A percentile compares a stretch with the other conserved stretches of the same genome.
Conservation (phyloP, 805 yeast genomes). For the Suhomyces kilbournensis region DNA sequence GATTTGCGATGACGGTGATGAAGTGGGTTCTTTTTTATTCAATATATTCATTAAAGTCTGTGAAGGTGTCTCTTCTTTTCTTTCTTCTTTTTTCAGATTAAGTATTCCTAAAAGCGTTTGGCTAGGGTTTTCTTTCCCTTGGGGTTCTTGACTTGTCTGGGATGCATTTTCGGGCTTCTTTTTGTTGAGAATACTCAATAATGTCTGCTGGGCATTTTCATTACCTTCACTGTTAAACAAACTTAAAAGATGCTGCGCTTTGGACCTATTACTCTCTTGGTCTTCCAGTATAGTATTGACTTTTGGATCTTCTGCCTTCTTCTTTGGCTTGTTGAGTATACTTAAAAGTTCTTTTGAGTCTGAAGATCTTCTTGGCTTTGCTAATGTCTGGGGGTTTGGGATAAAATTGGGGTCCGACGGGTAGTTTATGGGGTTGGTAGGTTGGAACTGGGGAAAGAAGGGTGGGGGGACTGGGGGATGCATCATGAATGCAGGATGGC, state of each 20-base stretch:
- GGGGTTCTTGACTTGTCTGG: not conserved
- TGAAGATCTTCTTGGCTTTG: conserved; percentile 33
- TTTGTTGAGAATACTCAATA: conserved; percentile 7
- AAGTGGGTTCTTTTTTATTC: conserved; percentile 3
- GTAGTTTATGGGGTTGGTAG: not conserved
- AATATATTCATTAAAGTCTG: conserved; percentile 6
- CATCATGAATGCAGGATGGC: conserved; percentile 7
- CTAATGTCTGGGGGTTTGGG: conserved; percentile 39
- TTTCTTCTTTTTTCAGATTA: not conserved
- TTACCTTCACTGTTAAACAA: conserved; percentile 20
- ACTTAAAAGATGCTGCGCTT: conserved; percentile 29
- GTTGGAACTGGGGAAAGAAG: not conserved
- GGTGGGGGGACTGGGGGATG: conserved; percentile 4
- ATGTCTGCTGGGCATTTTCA: conserved; percentile 4
- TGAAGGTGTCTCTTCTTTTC: not conserved
- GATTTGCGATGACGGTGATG: not conserved
- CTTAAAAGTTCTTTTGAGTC: conserved; percentile 44
- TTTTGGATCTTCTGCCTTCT: conserved; percentile 7
- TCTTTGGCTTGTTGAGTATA: conserved; percentile 30
- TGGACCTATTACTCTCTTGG: conserved; percentile 24
- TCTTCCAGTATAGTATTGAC: conserved; percentile 5
- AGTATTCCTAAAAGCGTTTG: not conserved
- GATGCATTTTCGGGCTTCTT: conserved; percentile 6
- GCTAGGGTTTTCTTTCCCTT: not conserved
- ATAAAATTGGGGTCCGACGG: conserved; percentile 2